Evolutionary conservation across 2,329 filamentous ascomycete genomes (phyloP).

Genomic region (Bertia moriformis): DNA sequence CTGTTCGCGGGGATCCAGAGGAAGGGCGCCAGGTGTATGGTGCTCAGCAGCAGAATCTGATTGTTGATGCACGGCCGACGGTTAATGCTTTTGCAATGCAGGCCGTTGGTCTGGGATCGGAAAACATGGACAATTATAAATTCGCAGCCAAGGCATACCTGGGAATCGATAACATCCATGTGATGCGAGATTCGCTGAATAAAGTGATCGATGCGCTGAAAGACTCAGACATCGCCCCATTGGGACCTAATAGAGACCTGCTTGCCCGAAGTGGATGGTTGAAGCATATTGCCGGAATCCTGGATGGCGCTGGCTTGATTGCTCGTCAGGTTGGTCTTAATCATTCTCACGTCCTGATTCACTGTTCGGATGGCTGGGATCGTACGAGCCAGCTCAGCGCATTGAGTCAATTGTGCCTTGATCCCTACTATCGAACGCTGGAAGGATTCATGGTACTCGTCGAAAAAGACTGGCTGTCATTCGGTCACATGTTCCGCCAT

Average conservation of each 20-base stretch:
- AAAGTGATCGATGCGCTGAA: conserved; percentile 82
- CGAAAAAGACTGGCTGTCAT: conserved; percentile 96
- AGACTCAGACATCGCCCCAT: conserved; percentile 72
- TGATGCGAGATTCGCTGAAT: conserved; percentile 83
- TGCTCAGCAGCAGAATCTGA: conserved; percentile 82
- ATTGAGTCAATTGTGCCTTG: conserved; percentile 79
- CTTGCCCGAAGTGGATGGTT: conserved; percentile 80
- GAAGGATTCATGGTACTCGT: conserved; percentile 88
- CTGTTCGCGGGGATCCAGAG: conserved; percentile 7
- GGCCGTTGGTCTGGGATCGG: conserved; percentile 79
- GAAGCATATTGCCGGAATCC: conserved; percentile 69
- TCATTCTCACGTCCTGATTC: conserved; percentile 88
- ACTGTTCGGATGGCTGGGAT: conserved; percentile 98
- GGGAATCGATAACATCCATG: conserved; percentile 95
- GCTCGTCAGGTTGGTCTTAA: conserved; percentile 77
- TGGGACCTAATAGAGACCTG: conserved; percentile 69
- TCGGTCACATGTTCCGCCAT: conserved; percentile 93
- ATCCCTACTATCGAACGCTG: conserved; percentile 87
- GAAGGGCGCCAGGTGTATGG: conserved; percentile 60
- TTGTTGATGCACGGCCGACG: conserved; percentile 86
- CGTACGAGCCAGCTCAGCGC: conserved; percentile 89
- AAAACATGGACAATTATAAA: conserved; percentile 95
- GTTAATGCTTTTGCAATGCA: conserved; percentile 94
- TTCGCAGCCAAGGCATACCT: conserved; percentile 83
- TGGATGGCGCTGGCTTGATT: conserved; percentile 75